Evolutionary conservation across 495 filamentous ascomycete genomes (phyloP).

Genomic region (Trypethelium eluteriae): DNA sequence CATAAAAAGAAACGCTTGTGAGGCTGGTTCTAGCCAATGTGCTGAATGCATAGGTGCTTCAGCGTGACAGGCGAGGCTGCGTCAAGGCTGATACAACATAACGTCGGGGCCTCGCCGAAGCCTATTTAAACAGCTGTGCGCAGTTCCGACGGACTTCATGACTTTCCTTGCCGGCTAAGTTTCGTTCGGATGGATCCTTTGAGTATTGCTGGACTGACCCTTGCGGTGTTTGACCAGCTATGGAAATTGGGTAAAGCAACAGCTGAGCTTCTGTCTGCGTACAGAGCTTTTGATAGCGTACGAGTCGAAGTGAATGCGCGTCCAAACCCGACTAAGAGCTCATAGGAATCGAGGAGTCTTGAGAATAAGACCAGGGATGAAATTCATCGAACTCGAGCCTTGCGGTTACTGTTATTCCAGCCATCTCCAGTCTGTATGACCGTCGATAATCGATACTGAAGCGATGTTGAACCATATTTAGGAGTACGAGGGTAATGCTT

Average conservation of each 20-base stretch:
- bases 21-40: background rate
- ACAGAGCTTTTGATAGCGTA: constrained; percentile 2
- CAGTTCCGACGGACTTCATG: background rate
- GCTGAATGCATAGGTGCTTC: background rate
- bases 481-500: background rate
- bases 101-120: background rate
- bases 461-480: background rate
- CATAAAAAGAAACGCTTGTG: background rate
- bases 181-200: constrained; percentile 1
- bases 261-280: background rate
- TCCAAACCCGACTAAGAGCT: background rate
- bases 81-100: background rate
- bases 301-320: background rate
- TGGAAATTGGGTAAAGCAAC: background rate
- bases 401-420: background rate
- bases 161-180: background rate
- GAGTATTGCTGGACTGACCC: background rate
- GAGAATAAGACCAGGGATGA: background rate
- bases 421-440: background rate
- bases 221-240: constrained; percentile 1
- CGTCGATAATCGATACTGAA: background rate
- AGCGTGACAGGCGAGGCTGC: background rate
- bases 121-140: background rate
- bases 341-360: background rate
- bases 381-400: background rate